These are phyloP conservation scores for Poronia punctata DNA, from an alignment of 495 filamentous ascomycete genomes.

Conservation along the genomic window DNA sequence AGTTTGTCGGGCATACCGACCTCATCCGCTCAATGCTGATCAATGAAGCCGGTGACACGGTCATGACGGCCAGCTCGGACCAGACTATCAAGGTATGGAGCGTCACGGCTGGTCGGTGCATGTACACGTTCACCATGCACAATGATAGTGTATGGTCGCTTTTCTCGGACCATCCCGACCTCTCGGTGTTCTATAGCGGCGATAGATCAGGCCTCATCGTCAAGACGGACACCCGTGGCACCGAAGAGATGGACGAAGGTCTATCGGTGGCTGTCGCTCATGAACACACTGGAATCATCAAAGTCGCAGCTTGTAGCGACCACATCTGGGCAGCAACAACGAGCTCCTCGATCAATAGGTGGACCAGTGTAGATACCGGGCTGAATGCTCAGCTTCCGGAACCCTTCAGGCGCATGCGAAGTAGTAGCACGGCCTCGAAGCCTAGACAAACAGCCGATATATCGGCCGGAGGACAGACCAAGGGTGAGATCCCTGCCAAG, in stretches of 20 bases:
- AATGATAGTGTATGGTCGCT: slow-evolving; percentile 97
- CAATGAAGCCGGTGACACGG: slow-evolving; percentile 77
- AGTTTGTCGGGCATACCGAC: slow-evolving; percentile 97
- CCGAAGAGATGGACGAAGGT: slow-evolving; percentile 71
- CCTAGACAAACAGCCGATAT: slow-evolving; percentile 22
- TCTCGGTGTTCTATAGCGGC: slow-evolving; percentile 88
- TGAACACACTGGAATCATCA: slow-evolving; percentile 83
- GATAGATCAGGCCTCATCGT: slow-evolving; percentile 87
- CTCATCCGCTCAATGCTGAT: slow-evolving; percentile 87
- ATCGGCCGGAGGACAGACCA: slow-evolving; percentile 29
- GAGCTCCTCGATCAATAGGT: slow-evolving; percentile 90
- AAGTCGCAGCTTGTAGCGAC: slow-evolving; percentile 71
- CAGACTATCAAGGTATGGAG: slow-evolving; percentile 98
- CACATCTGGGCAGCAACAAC: slow-evolving; percentile 93
- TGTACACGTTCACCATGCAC: slow-evolving; percentile 98
- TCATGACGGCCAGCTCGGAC: slow-evolving; percentile 93
- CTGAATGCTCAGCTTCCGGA: slow-evolving; percentile 45
- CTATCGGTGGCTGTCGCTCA: slow-evolving; percentile 81
- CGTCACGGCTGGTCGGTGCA: slow-evolving; percentile 84
- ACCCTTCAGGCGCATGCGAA: slow-evolving; percentile 48
- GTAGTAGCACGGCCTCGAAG: slow-evolving; percentile 38
- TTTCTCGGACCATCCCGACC: slow-evolving; percentile 76
- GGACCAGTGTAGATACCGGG: slow-evolving; percentile 79
- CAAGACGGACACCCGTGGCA: slow-evolving; percentile 81
- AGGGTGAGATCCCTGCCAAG: slow-evolving; percentile 66